Conservation (phyloP, 331 rosid species). For the Arachis monticola region DNA sequence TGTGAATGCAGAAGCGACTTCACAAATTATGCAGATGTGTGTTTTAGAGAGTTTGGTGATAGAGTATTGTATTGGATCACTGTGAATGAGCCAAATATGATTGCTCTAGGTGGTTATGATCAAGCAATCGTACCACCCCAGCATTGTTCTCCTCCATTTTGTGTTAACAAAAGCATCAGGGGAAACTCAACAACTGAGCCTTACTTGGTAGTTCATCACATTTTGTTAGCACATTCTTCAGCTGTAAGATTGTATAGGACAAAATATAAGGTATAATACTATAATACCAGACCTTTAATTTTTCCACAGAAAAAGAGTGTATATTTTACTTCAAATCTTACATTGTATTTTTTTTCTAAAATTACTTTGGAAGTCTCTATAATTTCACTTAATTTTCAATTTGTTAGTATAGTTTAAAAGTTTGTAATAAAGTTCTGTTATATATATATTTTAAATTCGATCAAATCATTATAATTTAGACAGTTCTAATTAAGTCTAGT, state of each 20-base stretch:
- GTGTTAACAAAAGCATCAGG: conserved; percentile 12
- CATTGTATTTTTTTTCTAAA: too few species aligned
- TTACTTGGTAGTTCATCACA: conserved; percentile 55
- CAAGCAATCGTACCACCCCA: conserved; percentile 42
- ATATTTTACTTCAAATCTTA: too few species aligned
- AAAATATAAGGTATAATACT: conserved; percentile 49
- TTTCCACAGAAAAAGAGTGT: too few species aligned
- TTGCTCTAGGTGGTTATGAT: conserved; percentile 46
- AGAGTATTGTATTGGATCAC: conserved; percentile 57
- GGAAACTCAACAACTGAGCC: conserved; percentile 64
- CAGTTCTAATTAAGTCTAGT: too few species aligned
- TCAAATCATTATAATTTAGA: too few species aligned
- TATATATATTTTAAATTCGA: too few species aligned
- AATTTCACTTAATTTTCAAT: too few species aligned
- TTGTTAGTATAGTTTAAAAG: too few species aligned
- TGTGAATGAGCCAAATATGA: conserved; percentile 55
- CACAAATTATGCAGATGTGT: conserved; percentile 59
- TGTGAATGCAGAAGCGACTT: conserved; percentile 62
- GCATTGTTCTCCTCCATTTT: conserved; percentile 62
- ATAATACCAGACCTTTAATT: not conserved
- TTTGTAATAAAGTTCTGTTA: too few species aligned
- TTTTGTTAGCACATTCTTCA: conserved; percentile 58
- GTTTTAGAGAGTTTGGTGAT: conserved; percentile 68
- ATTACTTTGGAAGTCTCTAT: too few species aligned
- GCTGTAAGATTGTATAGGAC: conserved; percentile 46